Evolutionary conservation across 495 filamentous ascomycete genomes (phyloP).

Genomic region (Clohesyomyces aquaticus): DNA sequence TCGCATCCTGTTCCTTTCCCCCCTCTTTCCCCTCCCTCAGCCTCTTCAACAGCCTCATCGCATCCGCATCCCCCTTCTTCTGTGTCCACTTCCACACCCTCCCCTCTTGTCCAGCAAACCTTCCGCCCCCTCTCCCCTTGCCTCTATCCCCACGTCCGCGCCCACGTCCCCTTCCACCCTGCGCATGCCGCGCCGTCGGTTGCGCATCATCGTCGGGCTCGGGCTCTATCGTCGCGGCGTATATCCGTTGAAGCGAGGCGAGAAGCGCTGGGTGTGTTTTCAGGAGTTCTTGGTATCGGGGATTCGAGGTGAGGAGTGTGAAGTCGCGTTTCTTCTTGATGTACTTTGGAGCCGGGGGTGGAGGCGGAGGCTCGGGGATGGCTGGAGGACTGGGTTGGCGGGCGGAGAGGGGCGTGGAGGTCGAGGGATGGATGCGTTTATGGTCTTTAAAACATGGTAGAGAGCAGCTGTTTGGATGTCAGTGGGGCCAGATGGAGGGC

Average conservation of each 20-base stretch:
- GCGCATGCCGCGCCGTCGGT: constrained; percentile 55
- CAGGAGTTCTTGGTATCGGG: constrained; percentile 40
- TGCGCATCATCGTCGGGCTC: constrained; percentile 42
- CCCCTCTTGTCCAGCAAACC: constrained; percentile 44
- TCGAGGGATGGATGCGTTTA: constrained; percentile 13
- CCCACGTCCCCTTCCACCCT: constrained; percentile 53
- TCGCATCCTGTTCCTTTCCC: constrained; percentile 28
- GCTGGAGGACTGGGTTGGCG: constrained; percentile 8
- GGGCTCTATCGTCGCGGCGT: constrained; percentile 44
- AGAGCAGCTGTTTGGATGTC: constrained; percentile 26
- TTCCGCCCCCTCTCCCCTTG: constrained; percentile 54
- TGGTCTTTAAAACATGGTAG: constrained; percentile 32
- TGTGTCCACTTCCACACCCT: constrained; percentile 39
- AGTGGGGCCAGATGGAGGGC: neutral
- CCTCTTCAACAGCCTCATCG: constrained; percentile 36
- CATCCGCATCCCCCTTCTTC: constrained; percentile 45
- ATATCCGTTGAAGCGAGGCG: constrained; percentile 38
- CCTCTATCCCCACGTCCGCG: constrained; percentile 62
- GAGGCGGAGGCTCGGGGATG: constrained; percentile 37
- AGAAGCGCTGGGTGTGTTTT: constrained; percentile 41
- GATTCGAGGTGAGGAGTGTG: constrained; percentile 39
- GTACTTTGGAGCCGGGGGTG: constrained; percentile 30
- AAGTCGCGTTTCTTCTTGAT: constrained; percentile 34
- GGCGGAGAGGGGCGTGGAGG: neutral
- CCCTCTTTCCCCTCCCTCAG: constrained; percentile 31